Evolutionary conservation across 2,329 filamentous ascomycete species (phyloP).

Genomic region (Decorospora gaudefroyi): DNA sequence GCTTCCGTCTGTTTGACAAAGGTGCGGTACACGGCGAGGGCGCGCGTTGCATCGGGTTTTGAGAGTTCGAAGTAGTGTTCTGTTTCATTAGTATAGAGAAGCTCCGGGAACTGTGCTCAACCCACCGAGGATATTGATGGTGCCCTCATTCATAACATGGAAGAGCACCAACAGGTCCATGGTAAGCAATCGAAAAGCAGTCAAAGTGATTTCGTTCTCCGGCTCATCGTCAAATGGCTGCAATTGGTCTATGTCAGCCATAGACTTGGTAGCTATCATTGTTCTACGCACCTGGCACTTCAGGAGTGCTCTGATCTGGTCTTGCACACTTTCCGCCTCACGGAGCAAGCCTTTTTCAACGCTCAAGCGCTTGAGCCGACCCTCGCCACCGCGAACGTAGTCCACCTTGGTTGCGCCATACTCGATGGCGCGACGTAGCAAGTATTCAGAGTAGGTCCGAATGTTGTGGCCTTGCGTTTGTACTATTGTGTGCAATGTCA

Average conservation of each 20-base stretch:
- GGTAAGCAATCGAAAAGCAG: conserved; percentile 88
- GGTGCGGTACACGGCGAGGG: conserved; percentile 86
- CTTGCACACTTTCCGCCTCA: conserved; percentile 89
- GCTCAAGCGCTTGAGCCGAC: conserved; percentile 78
- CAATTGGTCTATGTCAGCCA: conserved; percentile 11
- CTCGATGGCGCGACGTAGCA: conserved; percentile 78
- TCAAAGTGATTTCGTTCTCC: conserved; percentile 95
- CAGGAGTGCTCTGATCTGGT: conserved; percentile 80
- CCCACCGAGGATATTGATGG: conserved; percentile 93
- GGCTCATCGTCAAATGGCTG: conserved; percentile 84
- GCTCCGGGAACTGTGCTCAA: conserved; percentile 1
- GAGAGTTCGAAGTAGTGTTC: conserved; percentile 99
- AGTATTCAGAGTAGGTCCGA: conserved; percentile 84
- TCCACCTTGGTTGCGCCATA: conserved; percentile 85
- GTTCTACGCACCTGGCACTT: conserved; percentile 76
- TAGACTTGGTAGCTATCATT: neutral
- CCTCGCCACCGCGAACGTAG: conserved; percentile 83
- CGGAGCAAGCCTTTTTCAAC: conserved; percentile 91
- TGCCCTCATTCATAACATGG: conserved; percentile 92
- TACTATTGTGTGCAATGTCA: conserved; percentile 64
- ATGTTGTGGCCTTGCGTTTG: conserved; percentile 97
- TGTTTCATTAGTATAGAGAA: conserved; percentile 47
- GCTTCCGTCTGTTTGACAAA: conserved; percentile 92
- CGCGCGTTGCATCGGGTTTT: conserved; percentile 86
- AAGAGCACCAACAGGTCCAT: conserved; percentile 88